A percentile compares a stretch with the other conserved stretches of the same genome.
phyloP scores from a whole-genome alignment of 345 rosid genomes.

The Lumnitzera littorea region DNA sequence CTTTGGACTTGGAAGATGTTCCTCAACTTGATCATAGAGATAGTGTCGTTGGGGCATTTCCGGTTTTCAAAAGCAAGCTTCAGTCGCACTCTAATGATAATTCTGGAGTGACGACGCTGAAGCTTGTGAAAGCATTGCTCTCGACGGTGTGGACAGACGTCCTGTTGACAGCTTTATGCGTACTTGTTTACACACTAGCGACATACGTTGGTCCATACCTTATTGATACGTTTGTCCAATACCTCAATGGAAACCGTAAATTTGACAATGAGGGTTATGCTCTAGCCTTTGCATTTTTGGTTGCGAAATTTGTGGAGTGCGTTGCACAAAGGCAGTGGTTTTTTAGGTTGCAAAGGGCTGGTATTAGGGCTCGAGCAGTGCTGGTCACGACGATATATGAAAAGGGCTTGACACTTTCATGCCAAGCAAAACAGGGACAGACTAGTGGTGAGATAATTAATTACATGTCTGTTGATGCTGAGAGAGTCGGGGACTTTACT shows the following conservation, averaged over 20 bases:
- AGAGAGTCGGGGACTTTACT: constrained; percentile 44
- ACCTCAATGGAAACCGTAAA: constrained; percentile 35
- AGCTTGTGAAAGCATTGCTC: constrained; percentile 43
- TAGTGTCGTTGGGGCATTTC: constrained; percentile 33
- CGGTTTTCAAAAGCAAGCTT: constrained; percentile 34
- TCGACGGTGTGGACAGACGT: constrained; percentile 38
- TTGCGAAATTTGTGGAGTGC: constrained; percentile 57
- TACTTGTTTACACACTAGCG: constrained; percentile 28
- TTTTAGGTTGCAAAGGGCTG: constrained; percentile 45
- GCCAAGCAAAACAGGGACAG: constrained; percentile 42
- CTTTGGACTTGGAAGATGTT: constrained; percentile 53
- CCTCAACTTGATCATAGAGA: constrained; percentile 51
- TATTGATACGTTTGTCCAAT: constrained; percentile 53
- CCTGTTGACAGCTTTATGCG: constrained; percentile 31
- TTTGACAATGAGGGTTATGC: constrained; percentile 49
- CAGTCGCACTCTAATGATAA: constrained; percentile 20
- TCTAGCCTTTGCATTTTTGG: constrained; percentile 42
- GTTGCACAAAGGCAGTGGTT: constrained; percentile 47
- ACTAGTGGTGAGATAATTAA: constrained; percentile 73
- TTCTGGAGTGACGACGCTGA: constrained; percentile 31
- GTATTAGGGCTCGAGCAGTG: constrained; percentile 41
- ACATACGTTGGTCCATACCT: constrained; percentile 60
- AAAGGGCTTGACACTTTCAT: constrained; percentile 53
- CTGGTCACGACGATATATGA: constrained; percentile 51
- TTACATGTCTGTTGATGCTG: constrained; percentile 64